phyloP scores from a whole-genome alignment of 106 monocot genomes.

The Posidonia australis region DNA sequence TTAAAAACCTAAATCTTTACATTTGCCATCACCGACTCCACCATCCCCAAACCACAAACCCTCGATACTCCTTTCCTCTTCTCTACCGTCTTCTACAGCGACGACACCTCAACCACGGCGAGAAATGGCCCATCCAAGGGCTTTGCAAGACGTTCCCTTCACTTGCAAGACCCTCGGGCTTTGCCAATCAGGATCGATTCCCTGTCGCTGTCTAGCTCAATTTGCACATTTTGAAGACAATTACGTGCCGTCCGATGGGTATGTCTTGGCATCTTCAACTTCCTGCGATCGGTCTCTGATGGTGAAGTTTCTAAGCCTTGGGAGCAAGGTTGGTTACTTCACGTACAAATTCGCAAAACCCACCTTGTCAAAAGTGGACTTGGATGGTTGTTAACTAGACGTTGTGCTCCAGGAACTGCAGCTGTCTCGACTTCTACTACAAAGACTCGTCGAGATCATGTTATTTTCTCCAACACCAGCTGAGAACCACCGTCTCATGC shows the following conservation, averaged over 20 bases:
- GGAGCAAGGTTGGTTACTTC: conserved; percentile 50
- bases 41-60: too few species aligned
- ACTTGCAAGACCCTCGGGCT: conserved; percentile 41
- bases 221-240: conserved; percentile 14
- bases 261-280: conserved; percentile 11
- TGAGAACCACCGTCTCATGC: conserved; percentile 39
- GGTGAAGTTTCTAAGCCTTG: not conserved
- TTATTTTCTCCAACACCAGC: conserved; percentile 31
- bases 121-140: too few species aligned
- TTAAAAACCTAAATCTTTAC: too few species aligned
- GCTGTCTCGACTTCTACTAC: too few species aligned
- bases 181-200: conserved; percentile 25
- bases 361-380: conserved; percentile 5
- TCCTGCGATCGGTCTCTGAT: not conserved
- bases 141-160: conserved; percentile 57
- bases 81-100: too few species aligned
- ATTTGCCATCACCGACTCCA: too few species aligned
- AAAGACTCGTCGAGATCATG: too few species aligned
- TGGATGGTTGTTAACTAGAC: conserved; percentile 29
- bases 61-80: too few species aligned
- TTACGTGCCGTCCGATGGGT: conserved; percentile 52
- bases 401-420: too few species aligned
- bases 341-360: conserved; percentile 33
- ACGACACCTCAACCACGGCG: too few species aligned
- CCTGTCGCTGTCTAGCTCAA: conserved; percentile 45